A percentile compares a stretch with the other conserved stretches of the same genome.
phyloP scores from a whole-genome alignment of 305 asterid species.

The Solanum aculeatissimum region DNA sequence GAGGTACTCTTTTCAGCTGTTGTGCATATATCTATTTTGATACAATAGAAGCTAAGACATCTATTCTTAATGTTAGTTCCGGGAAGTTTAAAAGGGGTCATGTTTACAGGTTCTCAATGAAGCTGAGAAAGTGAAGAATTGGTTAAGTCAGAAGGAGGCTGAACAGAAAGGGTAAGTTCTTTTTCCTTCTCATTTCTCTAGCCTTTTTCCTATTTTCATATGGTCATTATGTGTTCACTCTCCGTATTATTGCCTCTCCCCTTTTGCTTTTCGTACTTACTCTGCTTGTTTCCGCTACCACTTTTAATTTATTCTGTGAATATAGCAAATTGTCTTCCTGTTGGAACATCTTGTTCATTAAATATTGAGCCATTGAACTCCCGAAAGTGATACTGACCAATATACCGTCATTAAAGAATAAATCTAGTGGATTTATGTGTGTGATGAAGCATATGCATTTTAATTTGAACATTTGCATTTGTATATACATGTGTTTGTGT shows the following conservation, averaged over 20 bases:
- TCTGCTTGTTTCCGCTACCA: neutral
- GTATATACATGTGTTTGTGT: neutral
- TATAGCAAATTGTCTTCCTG: neutral
- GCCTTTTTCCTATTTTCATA: neutral
- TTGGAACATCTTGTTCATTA: neutral
- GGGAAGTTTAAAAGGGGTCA: neutral
- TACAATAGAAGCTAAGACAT: neutral
- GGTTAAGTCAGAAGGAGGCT: constrained; percentile 80
- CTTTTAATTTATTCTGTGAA: neutral
- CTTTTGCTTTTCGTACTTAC: neutral
- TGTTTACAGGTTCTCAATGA: constrained; percentile 43
- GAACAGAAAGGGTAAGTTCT: constrained; percentile 74
- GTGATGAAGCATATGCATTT: neutral
- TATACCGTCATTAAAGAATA: neutral
- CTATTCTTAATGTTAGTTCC: neutral
- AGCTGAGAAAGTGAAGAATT: constrained; percentile 70
- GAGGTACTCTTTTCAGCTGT: constrained; percentile 39
- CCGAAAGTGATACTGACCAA: neutral
- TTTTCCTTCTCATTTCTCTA: neutral
- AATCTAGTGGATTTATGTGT: neutral
- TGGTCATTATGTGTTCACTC: neutral
- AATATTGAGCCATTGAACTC: neutral
- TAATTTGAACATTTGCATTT: neutral
- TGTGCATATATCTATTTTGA: constrained; percentile 1
- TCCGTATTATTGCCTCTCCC: neutral